Conservation (phyloP, 176 grass and related monocot genomes). For the Raddia guianensis region DNA sequence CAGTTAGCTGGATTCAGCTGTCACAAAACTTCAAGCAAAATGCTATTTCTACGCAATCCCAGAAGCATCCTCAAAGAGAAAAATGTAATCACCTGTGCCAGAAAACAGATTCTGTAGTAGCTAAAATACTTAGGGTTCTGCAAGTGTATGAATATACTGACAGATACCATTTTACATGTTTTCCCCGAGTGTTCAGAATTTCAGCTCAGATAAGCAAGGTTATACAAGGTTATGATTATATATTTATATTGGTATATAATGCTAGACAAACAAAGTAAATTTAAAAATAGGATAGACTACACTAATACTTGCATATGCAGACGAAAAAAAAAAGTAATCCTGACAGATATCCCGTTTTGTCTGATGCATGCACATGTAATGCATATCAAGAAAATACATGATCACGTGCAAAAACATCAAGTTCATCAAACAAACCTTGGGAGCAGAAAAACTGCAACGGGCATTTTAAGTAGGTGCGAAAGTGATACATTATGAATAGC, state of each 20-base stretch:
- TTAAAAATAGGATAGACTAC: conserved; percentile 9
- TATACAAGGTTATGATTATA: conserved; percentile 19
- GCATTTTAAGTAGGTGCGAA: not conserved
- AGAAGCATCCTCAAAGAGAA: not conserved
- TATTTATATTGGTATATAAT: not conserved
- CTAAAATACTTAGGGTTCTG: not conserved
- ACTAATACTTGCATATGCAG: not conserved
- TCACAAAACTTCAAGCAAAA: not conserved
- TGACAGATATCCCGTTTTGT: not conserved
- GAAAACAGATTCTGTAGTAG: conserved; percentile 16
- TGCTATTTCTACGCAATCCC: not conserved
- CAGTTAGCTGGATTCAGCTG: not conserved
- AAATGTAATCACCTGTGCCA: not conserved
- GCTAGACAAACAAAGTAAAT: not conserved
- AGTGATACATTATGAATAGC: not conserved
- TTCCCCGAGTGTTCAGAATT: not conserved
- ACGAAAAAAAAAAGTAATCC: not conserved
- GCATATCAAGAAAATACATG: conserved; percentile 27
- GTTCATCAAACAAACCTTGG: conserved; percentile 3
- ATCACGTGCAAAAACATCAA: not conserved
- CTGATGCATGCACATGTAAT: not conserved
- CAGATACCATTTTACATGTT: not conserved
- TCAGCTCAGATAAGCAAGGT: not conserved
- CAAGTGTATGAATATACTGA: not conserved
- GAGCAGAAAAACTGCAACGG: not conserved